Base-by-base conservation (phyloP, 2,329 filamentous ascomycete species). In the Bipolaris bicolor region DNA sequence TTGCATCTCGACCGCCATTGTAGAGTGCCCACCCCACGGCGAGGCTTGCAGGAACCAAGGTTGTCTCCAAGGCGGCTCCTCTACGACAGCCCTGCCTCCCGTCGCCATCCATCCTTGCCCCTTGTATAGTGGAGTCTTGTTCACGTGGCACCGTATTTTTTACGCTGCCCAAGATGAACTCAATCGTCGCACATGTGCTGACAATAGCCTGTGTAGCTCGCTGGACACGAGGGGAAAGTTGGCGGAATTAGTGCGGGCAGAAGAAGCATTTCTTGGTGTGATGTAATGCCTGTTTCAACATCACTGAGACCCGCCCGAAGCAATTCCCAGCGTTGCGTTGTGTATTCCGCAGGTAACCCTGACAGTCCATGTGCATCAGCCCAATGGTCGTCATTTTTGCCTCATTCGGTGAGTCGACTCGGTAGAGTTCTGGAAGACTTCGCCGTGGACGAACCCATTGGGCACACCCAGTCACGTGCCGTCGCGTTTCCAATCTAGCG, bases 1-100 rank as follows among this genome's bases (percentile, higher is more conserved):
- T 15, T 41, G 34, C 18, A 54, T 57, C 55, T 57, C 50, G 55
- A 57, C 39, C 50, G 40, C 49, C 20, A 22, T 11, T 31, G 36
- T 16, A 29, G 16, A 37, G 26, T 47, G n/a, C 6, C 36, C 36
- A 34, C 29, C 15, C 43, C 7, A 10, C 45, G 40, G 31, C 20
- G 16, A 16, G 16, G 15, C 54, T 18, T 52, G 41, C 44, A 43
- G 43, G 36, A 26, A 37, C 37, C 44, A 29, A 20, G 5, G 36
- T 24, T 36, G 18, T 44, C 36, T 33, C 29, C 13, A 16, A 26
- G 29, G 37, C 44, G 29, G 45, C 44, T 43, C 37, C 43, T 39
- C 39, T 26, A 33, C n/a, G 7, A 45, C 18, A 29, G 6, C 13
- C n/a, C 34, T 31, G 16, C 18, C 31, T 18, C 20, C 41, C 39